These are phyloP conservation scores for Shiraia bambusicola DNA, from an alignment of 2,329 filamentous ascomycete genomes.

Conservation along the genomic window DNA sequence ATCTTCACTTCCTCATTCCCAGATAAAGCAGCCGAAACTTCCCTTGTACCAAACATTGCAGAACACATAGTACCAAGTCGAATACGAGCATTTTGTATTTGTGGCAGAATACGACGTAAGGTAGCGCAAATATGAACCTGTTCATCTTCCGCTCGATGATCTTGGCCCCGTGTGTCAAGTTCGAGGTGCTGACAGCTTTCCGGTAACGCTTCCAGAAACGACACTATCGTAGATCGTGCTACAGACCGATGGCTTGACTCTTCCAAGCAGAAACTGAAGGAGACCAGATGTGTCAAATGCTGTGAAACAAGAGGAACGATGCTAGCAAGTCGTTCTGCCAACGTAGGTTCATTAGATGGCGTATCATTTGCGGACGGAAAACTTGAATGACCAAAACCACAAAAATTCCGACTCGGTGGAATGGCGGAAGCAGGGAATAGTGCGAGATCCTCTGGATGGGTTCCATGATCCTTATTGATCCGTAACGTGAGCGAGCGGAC, in stretches of 20 bases:
- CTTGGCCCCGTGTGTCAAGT: conserved; percentile 3
- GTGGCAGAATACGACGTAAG: background rate
- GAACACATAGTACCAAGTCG: background rate
- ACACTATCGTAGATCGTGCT: conserved; percentile 1
- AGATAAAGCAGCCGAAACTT: background rate
- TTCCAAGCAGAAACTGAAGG: conserved; percentile 1
- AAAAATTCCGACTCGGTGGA: background rate
- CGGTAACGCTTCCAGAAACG: conserved; percentile 3
- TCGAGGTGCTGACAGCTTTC: conserved; percentile 6
- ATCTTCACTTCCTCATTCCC: no score
- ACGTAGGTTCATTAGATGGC: background rate
- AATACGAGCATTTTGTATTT: background rate
- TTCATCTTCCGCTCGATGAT: conserved; percentile 3
- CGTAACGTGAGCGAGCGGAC: conserved; percentile 2
- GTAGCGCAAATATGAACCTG: conserved; percentile 1
- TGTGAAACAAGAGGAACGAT: background rate
- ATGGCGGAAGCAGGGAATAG: background rate
- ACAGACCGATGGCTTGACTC: background rate
- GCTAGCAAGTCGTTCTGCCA: background rate
- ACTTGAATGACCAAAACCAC: background rate
- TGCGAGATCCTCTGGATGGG: background rate
- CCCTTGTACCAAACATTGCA: background rate
- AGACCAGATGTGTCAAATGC: background rate
- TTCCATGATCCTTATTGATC: background rate
- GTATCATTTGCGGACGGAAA: background rate